These are phyloP conservation scores for Dioscorea zingiberensis DNA, from an alignment of 106 monocot species.

Conservation along the genomic window DNA sequence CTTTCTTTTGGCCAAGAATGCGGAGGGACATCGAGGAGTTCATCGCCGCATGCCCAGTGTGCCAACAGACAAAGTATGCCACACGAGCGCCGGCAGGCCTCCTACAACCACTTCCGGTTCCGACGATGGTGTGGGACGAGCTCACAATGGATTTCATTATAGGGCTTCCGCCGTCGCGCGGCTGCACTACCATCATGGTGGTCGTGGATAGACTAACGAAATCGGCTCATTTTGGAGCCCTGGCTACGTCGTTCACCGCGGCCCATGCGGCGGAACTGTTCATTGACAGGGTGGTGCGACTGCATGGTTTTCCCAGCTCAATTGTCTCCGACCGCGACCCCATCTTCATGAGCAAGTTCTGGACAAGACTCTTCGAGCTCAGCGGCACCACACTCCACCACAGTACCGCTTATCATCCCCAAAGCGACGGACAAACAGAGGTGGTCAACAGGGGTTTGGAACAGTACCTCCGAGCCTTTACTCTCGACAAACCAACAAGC, in stretches of 20 bases:
- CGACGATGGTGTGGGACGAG: not conserved
- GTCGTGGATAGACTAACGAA: constrained; percentile 8
- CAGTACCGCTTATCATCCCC: too few species aligned
- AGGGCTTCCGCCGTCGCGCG: not conserved
- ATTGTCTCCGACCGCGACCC: constrained; percentile 8
- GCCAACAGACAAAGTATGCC: not conserved
- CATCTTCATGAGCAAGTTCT: constrained; percentile 7
- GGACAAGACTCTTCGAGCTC: not conserved
- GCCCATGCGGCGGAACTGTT: too few species aligned
- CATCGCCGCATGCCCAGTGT: not conserved
- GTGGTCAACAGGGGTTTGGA: not conserved
- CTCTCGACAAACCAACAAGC: not conserved
- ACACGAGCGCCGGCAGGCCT: not conserved
- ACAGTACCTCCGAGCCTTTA: not conserved
- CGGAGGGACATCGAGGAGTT: not conserved
- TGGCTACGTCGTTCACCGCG: too few species aligned
- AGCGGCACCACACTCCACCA: too few species aligned
- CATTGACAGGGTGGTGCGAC: not conserved
- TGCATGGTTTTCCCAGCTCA: not conserved
- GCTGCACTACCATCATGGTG: constrained; percentile 2
- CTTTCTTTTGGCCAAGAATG: not conserved
- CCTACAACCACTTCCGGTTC: constrained; percentile 4
- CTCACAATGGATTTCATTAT: constrained; percentile 10
- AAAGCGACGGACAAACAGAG: too few species aligned
- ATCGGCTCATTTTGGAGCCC: not conserved